Evolutionary conservation across 441 rosid genomes (phyloP).

Genomic region (Populus tomentosa): DNA sequence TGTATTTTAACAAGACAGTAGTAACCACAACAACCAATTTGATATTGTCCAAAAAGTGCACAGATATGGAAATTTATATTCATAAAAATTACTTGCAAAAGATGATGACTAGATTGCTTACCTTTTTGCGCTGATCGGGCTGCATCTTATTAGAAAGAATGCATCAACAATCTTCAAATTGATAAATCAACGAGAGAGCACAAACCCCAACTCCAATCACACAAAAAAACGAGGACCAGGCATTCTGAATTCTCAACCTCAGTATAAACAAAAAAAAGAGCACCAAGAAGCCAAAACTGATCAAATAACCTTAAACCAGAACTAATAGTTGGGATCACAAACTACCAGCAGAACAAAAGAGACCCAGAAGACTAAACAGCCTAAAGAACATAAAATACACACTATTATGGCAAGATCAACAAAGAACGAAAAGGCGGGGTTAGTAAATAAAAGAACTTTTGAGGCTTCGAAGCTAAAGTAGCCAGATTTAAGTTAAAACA

Average conservation of each 20-base stretch:
- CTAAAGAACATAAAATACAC: slow-evolving; percentile 12
- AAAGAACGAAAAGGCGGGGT: background rate
- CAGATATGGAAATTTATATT: background rate
- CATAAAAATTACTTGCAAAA: background rate
- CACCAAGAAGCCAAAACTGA: slow-evolving; percentile 17
- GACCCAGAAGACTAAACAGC: slow-evolving; percentile 14
- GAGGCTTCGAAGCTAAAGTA: slow-evolving; percentile 1
- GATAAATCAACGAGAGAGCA: slow-evolving; percentile 16
- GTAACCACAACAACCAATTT: slow-evolving; percentile 19
- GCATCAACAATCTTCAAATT: slow-evolving; percentile 40
- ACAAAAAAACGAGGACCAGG: slow-evolving; percentile 13
- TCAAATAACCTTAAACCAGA: background rate
- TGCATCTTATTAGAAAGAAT: slow-evolving; percentile 64
- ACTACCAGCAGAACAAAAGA: background rate
- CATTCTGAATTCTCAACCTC: too few species aligned
- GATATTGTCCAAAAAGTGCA: slow-evolving; percentile 19
- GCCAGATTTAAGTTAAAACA: slow-evolving; percentile 8
- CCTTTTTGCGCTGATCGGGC: slow-evolving; percentile 91
- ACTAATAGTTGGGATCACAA: background rate
- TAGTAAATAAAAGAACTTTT: background rate
- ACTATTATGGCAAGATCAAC: slow-evolving; percentile 23
- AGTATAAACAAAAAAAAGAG: background rate
- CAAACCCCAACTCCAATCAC: slow-evolving; percentile 21
- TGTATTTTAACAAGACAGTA: background rate
- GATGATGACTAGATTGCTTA: slow-evolving; percentile 9